phyloP scores from a whole-genome alignment of 1,284 basidiomycete genomes.

The Hemileia vastatrix region DNA sequence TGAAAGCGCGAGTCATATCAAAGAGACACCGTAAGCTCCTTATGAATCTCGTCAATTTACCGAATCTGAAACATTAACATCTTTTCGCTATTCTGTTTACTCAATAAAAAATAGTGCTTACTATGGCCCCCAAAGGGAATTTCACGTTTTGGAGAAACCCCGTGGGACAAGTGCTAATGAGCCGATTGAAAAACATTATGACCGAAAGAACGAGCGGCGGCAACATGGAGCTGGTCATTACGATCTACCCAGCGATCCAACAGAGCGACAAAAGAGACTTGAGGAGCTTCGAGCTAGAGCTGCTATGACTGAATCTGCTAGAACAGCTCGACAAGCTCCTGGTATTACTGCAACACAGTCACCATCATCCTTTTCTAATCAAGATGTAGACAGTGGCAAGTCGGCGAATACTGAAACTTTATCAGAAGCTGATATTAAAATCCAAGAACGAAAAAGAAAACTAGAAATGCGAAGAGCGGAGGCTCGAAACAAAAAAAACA shows the following conservation, averaged over 20 bases:
- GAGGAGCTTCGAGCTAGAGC: constrained; percentile 9
- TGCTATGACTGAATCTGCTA: background rate
- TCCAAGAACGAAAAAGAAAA: too few species aligned
- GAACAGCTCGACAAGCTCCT: too few species aligned
- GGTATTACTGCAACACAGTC: too few species aligned
- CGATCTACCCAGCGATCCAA: constrained; percentile 1
- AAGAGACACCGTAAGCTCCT: background rate
- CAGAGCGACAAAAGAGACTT: constrained; percentile 1
- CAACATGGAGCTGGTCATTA: constrained; percentile 11
- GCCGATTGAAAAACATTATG: constrained; percentile 14
- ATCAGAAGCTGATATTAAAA: too few species aligned
- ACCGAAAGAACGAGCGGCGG: constrained; percentile 7
- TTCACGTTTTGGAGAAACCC: background rate
- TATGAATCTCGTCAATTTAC: background rate
- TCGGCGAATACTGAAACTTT: too few species aligned
- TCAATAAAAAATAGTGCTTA: background rate
- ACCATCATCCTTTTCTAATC: too few species aligned
- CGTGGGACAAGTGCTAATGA: background rate
- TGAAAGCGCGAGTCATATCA: constrained; percentile 7
- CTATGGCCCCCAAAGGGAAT: constrained; percentile 10
- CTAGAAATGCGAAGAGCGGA: too few species aligned
- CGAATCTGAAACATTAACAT: background rate
- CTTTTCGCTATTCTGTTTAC: background rate
- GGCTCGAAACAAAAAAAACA: too few species aligned
- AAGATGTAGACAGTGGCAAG: too few species aligned